Percentiles rank a stretch among this genome's conserved stretches.
Conservation (phyloP, 83 land plant species). For the Diphasiastrum complanatum region DNA sequence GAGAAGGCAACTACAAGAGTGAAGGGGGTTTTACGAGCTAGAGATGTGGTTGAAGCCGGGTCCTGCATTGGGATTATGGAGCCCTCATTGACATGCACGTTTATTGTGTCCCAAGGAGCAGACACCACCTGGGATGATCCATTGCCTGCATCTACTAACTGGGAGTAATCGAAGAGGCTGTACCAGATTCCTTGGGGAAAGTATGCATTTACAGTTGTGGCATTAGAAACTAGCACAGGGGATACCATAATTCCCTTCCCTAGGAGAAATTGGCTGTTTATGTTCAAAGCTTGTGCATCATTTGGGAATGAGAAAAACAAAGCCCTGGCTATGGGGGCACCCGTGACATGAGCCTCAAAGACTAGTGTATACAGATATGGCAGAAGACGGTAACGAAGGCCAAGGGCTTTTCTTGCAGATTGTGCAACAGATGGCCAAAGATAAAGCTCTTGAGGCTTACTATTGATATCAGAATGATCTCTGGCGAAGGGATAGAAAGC, state of each 20-base stretch:
- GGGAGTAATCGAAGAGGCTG: constrained; percentile 47
- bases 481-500: constrained; percentile 92
- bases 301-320: constrained; percentile 68
- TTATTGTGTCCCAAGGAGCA: constrained; percentile 56
- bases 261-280: constrained; percentile 63
- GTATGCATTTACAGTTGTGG: constrained; percentile 47
- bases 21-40: constrained; percentile 62
- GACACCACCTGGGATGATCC: constrained; percentile 29
- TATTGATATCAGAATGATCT: constrained; percentile 46
- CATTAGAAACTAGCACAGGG: constrained; percentile 47
- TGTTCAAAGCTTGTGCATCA: constrained; percentile 25
- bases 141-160: constrained; percentile 28
- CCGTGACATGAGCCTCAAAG: constrained; percentile 57
- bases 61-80: constrained; percentile 65
- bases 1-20: constrained; percentile 53
- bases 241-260: constrained; percentile 60
- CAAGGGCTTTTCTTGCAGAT: constrained; percentile 59
- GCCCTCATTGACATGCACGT: constrained; percentile 57
- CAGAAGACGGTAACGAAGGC: constrained; percentile 61
- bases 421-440: constrained; percentile 67
- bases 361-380: constrained; percentile 67
- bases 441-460: constrained; percentile 66
- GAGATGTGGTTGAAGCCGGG: constrained; percentile 37
- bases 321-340: constrained; percentile 75
- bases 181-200: constrained; percentile 81